Evolutionary conservation across 352 stramenopile species (phyloP), one percentile per base, ranked within the genome.

Genomic region (Phytophthora sojae): DNA sequence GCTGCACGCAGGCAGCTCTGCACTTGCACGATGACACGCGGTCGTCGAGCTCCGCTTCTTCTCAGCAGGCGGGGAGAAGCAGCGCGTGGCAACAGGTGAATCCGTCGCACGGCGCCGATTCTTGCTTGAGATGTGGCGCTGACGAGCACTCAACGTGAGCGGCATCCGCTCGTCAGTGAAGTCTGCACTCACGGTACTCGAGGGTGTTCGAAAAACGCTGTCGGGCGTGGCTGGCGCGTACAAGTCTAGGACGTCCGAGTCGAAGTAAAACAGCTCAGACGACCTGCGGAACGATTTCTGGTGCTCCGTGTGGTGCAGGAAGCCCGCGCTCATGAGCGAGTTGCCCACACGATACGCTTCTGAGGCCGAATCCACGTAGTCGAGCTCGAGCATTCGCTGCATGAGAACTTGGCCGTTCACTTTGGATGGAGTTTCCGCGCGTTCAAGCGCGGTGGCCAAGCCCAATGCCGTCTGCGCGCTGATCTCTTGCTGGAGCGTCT

Each of bases 241-340:
- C 60, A 67, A 53, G 42, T 68, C 56, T 58, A 88, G 25, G 39
- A 77, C 56, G 32, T 62, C 45, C 7, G 78, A 65, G 57, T 92
- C 84, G 35, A 92, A 86, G 64, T 78, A 78, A 51, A 84, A 88
- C 39, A 85, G 62, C 64, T 88, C 77, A 8, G 71, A 65, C 12
- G 81, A 73, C 59, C 85, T 89, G 3, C 76, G 67, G 54, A 91
- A 93, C 19, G 72, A 69, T 25, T 77, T 59, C 3, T 79, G 57
- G 68, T 92, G 83, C 3, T 74, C 70, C 6, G 58, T 56, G 54
- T 94, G 86, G 30, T 94, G 86, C 19, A 94, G 55, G n/a, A 90
- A 79, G 8, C 85, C 83, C 9, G 81, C 70, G 60, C 83, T 88
- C 82, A 93, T 86, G 21, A 94, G 67, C 0, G 76, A 84, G 45